These are phyloP conservation scores for Chlorociboria aeruginascens DNA, from an alignment of 495 filamentous ascomycete species.

Conservation along the genomic window DNA sequence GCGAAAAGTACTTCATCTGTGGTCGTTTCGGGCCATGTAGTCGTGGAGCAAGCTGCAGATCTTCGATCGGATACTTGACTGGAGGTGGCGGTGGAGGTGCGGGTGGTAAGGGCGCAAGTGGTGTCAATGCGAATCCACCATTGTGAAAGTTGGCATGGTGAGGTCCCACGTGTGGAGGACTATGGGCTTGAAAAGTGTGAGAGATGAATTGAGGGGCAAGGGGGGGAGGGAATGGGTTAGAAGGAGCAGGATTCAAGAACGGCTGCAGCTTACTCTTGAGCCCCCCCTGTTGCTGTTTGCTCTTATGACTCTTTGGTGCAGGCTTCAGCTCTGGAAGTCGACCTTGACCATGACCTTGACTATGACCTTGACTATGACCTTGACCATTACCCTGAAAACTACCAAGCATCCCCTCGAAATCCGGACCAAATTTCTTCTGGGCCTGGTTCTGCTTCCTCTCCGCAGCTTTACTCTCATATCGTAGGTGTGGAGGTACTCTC, in stretches of 20 bases:
- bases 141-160: slow-evolving; percentile 17
- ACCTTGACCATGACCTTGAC: slow-evolving; percentile 18
- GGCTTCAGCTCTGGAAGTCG: slow-evolving; percentile 69
- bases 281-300: slow-evolving; percentile 21
- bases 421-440: slow-evolving; percentile 44
- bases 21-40: slow-evolving; percentile 51
- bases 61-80: slow-evolving; percentile 91
- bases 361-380: slow-evolving; percentile 22
- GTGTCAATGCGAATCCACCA: slow-evolving; percentile 11
- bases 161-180: slow-evolving; percentile 9
- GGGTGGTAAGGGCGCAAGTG: slow-evolving; percentile 26
- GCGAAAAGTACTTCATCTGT: slow-evolving; percentile 61
- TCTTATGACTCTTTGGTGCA: slow-evolving; percentile 65
- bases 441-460: slow-evolving; percentile 59
- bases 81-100: slow-evolving; percentile 60
- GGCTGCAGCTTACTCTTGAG: slow-evolving; percentile 18
- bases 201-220: slow-evolving; percentile 9
- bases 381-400: slow-evolving; percentile 29
- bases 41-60: slow-evolving; percentile 63
- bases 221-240: slow-evolving; percentile 3
- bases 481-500: slow-evolving; percentile 70
- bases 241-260: slow-evolving; percentile 19
- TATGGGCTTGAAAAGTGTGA: slow-evolving; percentile 19
- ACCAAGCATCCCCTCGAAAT: slow-evolving; percentile 26
- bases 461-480: slow-evolving; percentile 64